Percentiles rank a stretch among this genome's conserved stretches.
Conservation (phyloP, 2,329 filamentous ascomycete species). For the Metarhizium robertsii region DNA sequence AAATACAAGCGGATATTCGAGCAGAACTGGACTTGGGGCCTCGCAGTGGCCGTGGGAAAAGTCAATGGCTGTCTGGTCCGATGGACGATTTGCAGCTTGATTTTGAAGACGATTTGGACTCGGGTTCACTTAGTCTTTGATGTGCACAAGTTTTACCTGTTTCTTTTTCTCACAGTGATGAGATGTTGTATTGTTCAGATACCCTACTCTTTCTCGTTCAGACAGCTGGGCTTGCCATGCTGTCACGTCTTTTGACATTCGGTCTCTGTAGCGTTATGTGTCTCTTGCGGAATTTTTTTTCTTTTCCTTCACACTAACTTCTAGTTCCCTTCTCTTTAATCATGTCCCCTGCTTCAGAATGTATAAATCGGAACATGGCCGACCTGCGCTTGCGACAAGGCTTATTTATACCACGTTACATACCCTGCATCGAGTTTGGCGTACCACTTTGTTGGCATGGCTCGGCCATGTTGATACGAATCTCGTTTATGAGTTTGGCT, state of each 20-base stretch:
- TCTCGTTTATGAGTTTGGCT: not conserved
- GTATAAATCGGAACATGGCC: not conserved
- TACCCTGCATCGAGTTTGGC: conserved; percentile 20
- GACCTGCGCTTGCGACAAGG: not conserved
- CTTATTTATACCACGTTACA: conserved; percentile 6
- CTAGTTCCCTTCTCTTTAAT: not conserved
- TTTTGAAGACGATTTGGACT: conserved; percentile 16
- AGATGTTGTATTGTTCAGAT: not conserved
- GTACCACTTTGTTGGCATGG: conserved; percentile 5
- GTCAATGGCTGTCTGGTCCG: conserved; percentile 10
- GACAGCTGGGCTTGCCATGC: not conserved
- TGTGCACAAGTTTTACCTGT: not conserved
- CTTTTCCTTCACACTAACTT: not conserved
- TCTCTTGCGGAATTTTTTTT: not conserved
- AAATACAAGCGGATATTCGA: conserved; percentile 72
- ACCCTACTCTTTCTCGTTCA: not conserved
- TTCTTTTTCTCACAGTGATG: not conserved
- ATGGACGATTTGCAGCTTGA: conserved; percentile 16
- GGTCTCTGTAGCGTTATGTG: not conserved
- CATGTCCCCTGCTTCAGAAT: conserved; percentile 10
- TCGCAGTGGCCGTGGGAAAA: conserved; percentile 12
- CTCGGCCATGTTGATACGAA: not conserved
- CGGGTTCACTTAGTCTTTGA: conserved; percentile 4
- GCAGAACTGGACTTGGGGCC: conserved; percentile 38
- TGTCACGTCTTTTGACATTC: not conserved